Evolutionary conservation across 345 rosid species (phyloP), one percentile per base, ranked within the genome.

Genomic region (Gossypium rotundifolium): DNA sequence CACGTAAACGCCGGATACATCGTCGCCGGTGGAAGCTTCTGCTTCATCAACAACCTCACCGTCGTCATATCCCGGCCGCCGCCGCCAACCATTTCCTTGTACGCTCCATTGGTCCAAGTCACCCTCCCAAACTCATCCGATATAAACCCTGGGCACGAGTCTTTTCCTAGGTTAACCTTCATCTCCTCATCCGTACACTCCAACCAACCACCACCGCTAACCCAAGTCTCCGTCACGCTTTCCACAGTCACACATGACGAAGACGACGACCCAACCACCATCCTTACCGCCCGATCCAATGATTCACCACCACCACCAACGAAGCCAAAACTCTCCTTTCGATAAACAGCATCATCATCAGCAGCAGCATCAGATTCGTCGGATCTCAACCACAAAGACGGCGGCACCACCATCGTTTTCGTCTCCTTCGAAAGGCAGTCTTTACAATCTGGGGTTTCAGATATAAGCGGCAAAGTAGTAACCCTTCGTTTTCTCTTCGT

Each of bases 71-170:
- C 52, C 14, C 75, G 87, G 48, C 83, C 80, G 27, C 75, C 87
- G 48, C 83, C 79, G 27, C 81, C 85, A 14, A 88, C 98, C 92
- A 89, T 89, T 78, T 79, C 79, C 70, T 65, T 79, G 25, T 90
- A 92, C 55, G 93, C 94, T 18, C 76, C 89, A 65, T 91, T 94
- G 6, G 83, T 86, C 98, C 96, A 92, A 72, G 84, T 87, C 29
- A 94, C 97, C 71, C 87, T 83, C 12, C 90, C 93, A 11, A 72
- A 23, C 12, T 81, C 81, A 70, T 94, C 97, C 10, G 97, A 91
- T 81, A 85, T 77, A 27, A 94, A 79, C 23, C 97, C 97, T 0
- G 98, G 98, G 75, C 94, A 94, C 83, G 90, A 78, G 84, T 91
- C 98, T 18, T 74, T 79, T 83, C 18, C 84, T 2, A 94, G 86